These are phyloP conservation scores for Lathyrus aphaca DNA, from an alignment of 306 rosid genomes.

Conservation along the genomic window DNA sequence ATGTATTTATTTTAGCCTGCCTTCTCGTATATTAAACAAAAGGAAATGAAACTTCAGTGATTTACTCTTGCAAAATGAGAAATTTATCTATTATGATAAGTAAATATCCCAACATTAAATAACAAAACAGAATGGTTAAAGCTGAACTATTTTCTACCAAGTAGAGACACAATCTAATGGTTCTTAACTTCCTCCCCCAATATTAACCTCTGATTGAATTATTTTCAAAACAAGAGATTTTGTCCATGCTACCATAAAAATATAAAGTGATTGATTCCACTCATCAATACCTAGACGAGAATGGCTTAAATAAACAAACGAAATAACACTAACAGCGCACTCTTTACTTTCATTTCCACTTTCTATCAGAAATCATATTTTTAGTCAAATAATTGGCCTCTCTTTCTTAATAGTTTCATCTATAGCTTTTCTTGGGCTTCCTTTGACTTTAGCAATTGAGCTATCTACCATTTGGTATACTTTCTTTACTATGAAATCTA, in stretches of 20 bases:
- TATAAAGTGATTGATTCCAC: not conserved
- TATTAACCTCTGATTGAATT: not conserved
- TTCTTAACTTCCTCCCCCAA: conserved; percentile 9
- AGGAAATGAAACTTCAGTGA: not conserved
- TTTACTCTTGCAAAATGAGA: not conserved
- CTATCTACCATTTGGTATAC: not conserved
- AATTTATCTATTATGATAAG: conserved; percentile 10
- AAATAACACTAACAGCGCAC: conserved; percentile 1
- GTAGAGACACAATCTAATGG: not conserved
- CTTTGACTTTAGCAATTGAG: not conserved
- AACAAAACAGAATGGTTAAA: not conserved
- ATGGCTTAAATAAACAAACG: not conserved
- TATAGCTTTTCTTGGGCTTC: not conserved
- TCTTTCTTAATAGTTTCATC: not conserved
- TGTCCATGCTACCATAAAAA: not conserved
- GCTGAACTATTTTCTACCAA: not conserved
- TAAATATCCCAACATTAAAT: conserved; percentile 29
- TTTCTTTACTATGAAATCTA: not conserved
- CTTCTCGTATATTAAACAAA: not conserved
- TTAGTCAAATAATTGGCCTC: not conserved
- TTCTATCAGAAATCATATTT: not conserved
- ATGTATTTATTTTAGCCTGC: not conserved
- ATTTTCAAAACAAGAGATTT: not conserved
- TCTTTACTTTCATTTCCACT: conserved; percentile 23
- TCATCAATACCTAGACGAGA: conserved; percentile 8